Conservation (phyloP, 345 rosid genomes). For the Eucalyptus cloeziana region DNA sequence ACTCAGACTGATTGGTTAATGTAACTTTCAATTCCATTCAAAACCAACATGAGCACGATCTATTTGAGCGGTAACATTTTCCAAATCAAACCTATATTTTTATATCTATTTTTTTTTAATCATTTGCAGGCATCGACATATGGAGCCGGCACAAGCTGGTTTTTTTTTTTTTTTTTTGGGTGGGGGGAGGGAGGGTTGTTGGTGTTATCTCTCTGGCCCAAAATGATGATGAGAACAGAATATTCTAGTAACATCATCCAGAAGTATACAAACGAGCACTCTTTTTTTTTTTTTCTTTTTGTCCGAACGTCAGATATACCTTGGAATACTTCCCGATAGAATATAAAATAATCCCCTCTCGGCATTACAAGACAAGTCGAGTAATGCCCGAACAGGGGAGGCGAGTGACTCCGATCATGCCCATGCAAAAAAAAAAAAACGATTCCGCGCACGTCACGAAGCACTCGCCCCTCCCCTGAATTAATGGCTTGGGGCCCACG, state of each 20-base stretch:
- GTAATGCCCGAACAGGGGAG: background rate
- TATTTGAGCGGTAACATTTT: background rate
- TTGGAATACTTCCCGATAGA: background rate
- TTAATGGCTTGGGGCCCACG: background rate
- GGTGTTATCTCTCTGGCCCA: background rate
- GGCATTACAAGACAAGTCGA: background rate
- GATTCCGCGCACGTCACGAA: background rate
- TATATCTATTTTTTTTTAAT: background rate
- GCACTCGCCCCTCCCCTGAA: background rate
- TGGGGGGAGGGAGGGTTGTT: no score
- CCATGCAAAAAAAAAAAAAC: background rate
- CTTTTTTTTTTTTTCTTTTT: fast-evolving
- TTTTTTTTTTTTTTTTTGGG: background rate
- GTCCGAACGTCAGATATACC: background rate
- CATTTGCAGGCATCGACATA: background rate
- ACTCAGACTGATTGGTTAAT: background rate
- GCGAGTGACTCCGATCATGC: background rate
- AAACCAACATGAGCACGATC: background rate
- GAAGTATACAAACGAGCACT: background rate
- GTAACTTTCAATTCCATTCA: background rate
- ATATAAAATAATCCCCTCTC: background rate
- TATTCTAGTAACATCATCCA: background rate
- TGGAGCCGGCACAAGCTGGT: background rate
- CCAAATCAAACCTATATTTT: background rate
- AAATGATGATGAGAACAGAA: background rate